Evolutionary conservation across 2,329 filamentous ascomycete genomes (phyloP), one percentile per base, ranked within the genome.

Genomic region (Neospermospora avenae): DNA sequence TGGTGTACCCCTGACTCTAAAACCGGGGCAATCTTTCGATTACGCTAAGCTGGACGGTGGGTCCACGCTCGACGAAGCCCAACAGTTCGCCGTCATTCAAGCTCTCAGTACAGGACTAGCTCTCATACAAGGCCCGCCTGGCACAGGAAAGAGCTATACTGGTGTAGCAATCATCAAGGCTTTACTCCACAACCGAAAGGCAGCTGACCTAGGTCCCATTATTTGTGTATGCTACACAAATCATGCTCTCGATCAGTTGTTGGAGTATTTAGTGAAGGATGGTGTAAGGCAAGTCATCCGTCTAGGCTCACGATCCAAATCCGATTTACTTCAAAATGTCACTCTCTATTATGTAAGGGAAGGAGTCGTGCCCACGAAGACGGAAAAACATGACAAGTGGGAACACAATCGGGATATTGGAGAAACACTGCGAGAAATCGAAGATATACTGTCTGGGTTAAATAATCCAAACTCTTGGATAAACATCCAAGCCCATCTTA

Each of bases 41-140:
- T 63, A 69, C 13, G 57, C 59, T 7, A 66, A 69, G 20, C 67
- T 79, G 4, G 60, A 63, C 2, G 55, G 39, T 37, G 55, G 62
- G 6, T 64, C 66, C 4, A 74, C 70, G 0, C 77, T 90, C 0
- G 86, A 89, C 63, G 58, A 67, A 0, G 78, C 77, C 0, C 80
- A 84, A 61, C 78, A 80, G 4, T 60, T 65, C 3, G 83, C 84
- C 1, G 70, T 89, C 0, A 63, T 86, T 0, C 73, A 78, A 18
- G 78, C 83, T 2, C 71, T 90, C 0, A 77, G 74, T 0, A 76
- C 78, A 1, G 77, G 78, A 35, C 71, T 88, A 8, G 80, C 84
- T 1, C 74, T 89, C 4, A 86, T 89, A 11, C 86, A 90, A 73
- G 88, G 88, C 0, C 87, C 87, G 0, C 87, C 87, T 0, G 87